Base-by-base conservation (phyloP, 306 rosid species). In the Acacia confusa region DNA sequence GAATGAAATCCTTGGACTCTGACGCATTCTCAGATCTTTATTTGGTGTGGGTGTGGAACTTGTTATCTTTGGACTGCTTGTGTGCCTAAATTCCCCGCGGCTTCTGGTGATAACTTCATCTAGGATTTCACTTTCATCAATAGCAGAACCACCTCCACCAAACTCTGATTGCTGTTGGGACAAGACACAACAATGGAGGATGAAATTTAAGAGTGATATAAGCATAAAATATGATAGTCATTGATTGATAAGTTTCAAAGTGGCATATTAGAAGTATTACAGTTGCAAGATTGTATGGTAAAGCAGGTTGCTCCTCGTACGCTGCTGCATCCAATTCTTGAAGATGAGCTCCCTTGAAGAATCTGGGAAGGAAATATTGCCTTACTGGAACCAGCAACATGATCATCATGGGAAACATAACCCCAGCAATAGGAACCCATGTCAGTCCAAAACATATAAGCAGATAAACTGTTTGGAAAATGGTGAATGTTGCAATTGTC, bases 301-400 rank as follows among this genome's bases (percentile, higher is more conserved):
- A 76, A 50, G 98, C 97, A 2, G 92, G 91, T 63, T 97, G 97
- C 81, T 96, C 99, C 79, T 96, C 99, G 50, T 89, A 96, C 4
- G 84, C 94, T 11, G 99, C 99, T 20, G 98, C 99, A 87, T 96
- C 99, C 81, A 96, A 84, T 83, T 96, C 99, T 79, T 96, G 99
- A 69, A 96, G 99, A 76, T 96, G 99, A 17, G 82, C 89, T 27
- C 97, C 96, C 89, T 96, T 96, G 87, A 92, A 96, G 82, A 96
- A 91, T 78, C 82, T 96, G 74, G 99, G 97, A 58, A 96, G 94
- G 60, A 91, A 55, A 84, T 93, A 96, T 70, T 96, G 99, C 77
- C 99, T 87, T 10, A 91, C 88, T 0, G 99, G 99, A 76, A 96
- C 94, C 47, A 96, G 81, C 82, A 96, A 90, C 99, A 96, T 96